phyloP scores from a whole-genome alignment of 148 eudicot species.

The Camellia japonica region DNA sequence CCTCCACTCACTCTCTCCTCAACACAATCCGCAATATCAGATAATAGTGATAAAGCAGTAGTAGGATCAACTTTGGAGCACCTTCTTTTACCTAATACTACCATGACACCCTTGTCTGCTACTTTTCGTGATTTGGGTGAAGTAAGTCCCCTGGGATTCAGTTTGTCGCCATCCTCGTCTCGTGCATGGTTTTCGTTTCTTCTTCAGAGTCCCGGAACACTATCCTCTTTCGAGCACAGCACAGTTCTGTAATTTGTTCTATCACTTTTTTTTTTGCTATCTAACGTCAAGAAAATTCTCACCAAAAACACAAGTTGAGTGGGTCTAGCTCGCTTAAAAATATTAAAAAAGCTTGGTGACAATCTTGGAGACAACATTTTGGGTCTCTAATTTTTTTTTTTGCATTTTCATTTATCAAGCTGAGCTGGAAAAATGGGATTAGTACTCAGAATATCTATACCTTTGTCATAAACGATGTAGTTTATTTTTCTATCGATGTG shows the following conservation, averaged over 20 bases:
- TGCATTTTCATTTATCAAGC: too few species aligned
- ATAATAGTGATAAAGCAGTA: not conserved
- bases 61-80: not conserved
- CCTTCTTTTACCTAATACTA: not conserved
- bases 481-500: too few species aligned
- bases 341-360: too few species aligned
- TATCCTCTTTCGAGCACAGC: slow-evolving; percentile 20
- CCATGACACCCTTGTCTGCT: not conserved
- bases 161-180: slow-evolving; percentile 43
- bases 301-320: too few species aligned
- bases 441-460: too few species aligned
- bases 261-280: too few species aligned
- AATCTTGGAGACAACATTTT: too few species aligned
- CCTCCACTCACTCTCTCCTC: slow-evolving; percentile 38
- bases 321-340: too few species aligned
- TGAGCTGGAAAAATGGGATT: too few species aligned
- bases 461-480: too few species aligned
- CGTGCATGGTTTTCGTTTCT: slow-evolving; percentile 57
- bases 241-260: not conserved
- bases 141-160: slow-evolving; percentile 37
- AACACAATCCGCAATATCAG: not conserved
- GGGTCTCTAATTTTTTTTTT: too few species aligned
- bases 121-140: slow-evolving; percentile 1
- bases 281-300: too few species aligned
- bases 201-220: slow-evolving; percentile 47